Evolutionary conservation across 2,329 filamentous ascomycete species (phyloP), one percentile per base, ranked within the genome.

Genomic region (Pochonia chlamydosporia): DNA sequence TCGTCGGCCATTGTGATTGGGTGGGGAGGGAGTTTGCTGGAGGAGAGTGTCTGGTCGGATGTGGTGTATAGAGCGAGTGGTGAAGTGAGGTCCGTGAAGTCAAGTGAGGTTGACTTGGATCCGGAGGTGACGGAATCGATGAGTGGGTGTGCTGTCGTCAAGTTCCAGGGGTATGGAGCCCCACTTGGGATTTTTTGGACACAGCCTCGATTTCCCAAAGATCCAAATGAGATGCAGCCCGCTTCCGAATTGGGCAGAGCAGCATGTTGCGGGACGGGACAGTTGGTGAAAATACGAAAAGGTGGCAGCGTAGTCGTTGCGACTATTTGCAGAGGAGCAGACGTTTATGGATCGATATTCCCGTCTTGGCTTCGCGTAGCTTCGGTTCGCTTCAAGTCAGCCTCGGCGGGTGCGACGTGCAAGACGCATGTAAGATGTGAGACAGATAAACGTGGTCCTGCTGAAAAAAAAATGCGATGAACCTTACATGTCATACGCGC

Each of bases 1-100:
- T 55, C 11, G 21, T 9, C 57, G 21, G 33, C 33, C 41, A 43
- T 48, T 33, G 23, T 10, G 40, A 24, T 14, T 46, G 31, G 11
- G 23, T 10, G 31, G 23, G 23, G 13, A 8, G n/a, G 33, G 20
- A 18, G 40, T 3, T 35, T 21, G 25, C 40, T 20, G 20, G 37
- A 41, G 40, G 8, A 10, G 10, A 35, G 20, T 31, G 40, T 30
- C 23, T 23, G 24, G 13, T 10, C 10, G 8, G 41, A 28, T 14
- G 10, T 16, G 35, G 23, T 39, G n/a, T 23, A 20, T 4, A 9
- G 11, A 6, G 35, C 13, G 37, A 40, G 37, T 6, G 20, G 28
- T 31, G n/a, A n/a, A n/a, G n/a, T n/a, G n/a, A n/a, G n/a, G n/a
- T n/a, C n/a, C n/a, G n/a, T n/a, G n/a, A 11, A 39, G 11, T 10